Evolutionary conservation across 257 asterid species (phyloP).

Genomic region (Cynanchum wilfordii): DNA sequence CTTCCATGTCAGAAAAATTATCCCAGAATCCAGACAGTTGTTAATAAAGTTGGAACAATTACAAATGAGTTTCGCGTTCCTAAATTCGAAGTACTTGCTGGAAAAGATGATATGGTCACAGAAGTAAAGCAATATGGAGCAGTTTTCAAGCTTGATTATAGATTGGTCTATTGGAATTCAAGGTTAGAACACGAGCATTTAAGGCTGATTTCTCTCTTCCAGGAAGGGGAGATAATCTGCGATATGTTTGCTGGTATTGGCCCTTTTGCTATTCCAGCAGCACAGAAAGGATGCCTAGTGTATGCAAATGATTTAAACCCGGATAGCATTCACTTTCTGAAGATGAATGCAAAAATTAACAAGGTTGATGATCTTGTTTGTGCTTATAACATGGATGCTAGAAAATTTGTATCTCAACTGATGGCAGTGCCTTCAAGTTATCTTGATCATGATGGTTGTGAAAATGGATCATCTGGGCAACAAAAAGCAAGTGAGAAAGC

Average conservation of each 20-base stretch:
- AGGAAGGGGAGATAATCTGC: constrained; percentile 62
- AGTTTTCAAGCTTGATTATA: constrained; percentile 86
- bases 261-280: constrained; percentile 94
- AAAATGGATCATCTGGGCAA: constrained; percentile 26
- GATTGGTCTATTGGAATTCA: constrained; percentile 96
- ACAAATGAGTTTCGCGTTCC: constrained; percentile 93
- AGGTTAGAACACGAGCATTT: constrained; percentile 93
- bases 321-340: constrained; percentile 68
- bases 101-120: constrained; percentile 78
- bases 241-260: constrained; percentile 98
- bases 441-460: constrained; percentile 28
- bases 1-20: constrained; percentile 63
- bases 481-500: constrained; percentile 23
- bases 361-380: constrained; percentile 66
- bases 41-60: constrained; percentile 85
- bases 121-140: constrained; percentile 89
- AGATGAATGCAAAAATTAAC: constrained; percentile 72
- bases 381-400: constrained; percentile 78
- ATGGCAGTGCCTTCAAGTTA: constrained; percentile 49
- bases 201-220: constrained; percentile 67
- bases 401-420: constrained; percentile 57
- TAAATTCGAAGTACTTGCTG: constrained; percentile 83
- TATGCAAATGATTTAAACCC: constrained; percentile 94
- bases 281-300: constrained; percentile 87
- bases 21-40: constrained; percentile 83